These are phyloP conservation scores for Amphibolis antarctica DNA, from an alignment of 106 monocot species.

Conservation along the genomic window DNA sequence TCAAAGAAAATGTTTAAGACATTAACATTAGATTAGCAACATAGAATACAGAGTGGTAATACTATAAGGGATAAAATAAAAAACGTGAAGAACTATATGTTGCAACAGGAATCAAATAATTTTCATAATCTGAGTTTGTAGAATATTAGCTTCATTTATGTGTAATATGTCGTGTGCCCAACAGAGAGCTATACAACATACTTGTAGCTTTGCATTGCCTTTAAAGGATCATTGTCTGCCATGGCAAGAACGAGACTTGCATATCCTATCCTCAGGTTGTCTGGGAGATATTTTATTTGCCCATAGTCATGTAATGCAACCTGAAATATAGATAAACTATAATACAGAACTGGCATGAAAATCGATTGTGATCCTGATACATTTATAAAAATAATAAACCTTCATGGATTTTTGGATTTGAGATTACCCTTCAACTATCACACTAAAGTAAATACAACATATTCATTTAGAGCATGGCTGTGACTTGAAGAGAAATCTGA, in stretches of 20 bases:
- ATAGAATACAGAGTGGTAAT: too few relatives aligned
- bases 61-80: too few relatives aligned
- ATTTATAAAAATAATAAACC: too few relatives aligned
- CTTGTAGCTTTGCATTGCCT: slow-evolving; percentile 39
- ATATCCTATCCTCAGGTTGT: slow-evolving; percentile 54
- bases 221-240: slow-evolving; percentile 40
- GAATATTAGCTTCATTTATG: neutral
- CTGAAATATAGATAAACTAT: slow-evolving; percentile 20
- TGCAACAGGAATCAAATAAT: neutral
- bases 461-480: too few relatives aligned
- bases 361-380: too few relatives aligned
- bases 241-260: slow-evolving; percentile 63
- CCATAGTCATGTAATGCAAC: slow-evolving; percentile 75
- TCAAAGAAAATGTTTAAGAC: too few relatives aligned
- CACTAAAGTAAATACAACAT: too few relatives aligned
- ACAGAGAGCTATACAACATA: slow-evolving; percentile 6
- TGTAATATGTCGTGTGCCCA: neutral
- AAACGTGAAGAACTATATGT: too few relatives aligned
- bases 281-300: slow-evolving; percentile 67
- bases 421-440: neutral
- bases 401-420: neutral
- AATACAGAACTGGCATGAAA: too few relatives aligned
- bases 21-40: too few relatives aligned
- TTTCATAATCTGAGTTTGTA: neutral
- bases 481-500: neutral